Conservation (phyloP, 208 protist species). For the Leishmania major region DNA sequence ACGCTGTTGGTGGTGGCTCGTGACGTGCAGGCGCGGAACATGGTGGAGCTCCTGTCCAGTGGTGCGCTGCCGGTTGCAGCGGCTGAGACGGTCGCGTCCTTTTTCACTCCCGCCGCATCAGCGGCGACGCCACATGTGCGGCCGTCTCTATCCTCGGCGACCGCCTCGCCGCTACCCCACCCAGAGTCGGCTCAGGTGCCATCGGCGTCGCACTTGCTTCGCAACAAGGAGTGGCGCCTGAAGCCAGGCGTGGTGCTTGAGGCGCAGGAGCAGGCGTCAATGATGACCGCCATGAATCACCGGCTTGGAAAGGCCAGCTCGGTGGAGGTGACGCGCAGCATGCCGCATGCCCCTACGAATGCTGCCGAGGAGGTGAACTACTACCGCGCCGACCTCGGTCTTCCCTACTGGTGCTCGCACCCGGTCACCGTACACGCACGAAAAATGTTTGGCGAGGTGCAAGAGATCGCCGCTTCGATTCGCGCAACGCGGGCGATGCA, state of each 20-base stretch:
- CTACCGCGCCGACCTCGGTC: slow-evolving; percentile 34
- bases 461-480: slow-evolving; percentile 32
- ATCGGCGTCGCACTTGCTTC: background rate
- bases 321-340: background rate
- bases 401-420: slow-evolving; percentile 41
- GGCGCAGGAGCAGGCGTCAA: slow-evolving; percentile 2
- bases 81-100: slow-evolving; percentile 13
- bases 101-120: slow-evolving; percentile 7
- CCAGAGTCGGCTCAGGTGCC: background rate
- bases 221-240: slow-evolving; percentile 29
- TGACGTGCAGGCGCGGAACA: slow-evolving; percentile 27
- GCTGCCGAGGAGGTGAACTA: slow-evolving; percentile 16
- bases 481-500: slow-evolving; percentile 29
- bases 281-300: slow-evolving; percentile 4
- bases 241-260: slow-evolving; percentile 13
- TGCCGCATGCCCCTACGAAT: background rate
- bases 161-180: background rate
- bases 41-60: slow-evolving; percentile 26
- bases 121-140: background rate
- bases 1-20: slow-evolving; percentile 21
- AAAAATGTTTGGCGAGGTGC: slow-evolving; percentile 34
- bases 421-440: slow-evolving; percentile 38
- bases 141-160: background rate
- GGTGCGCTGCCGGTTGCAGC: slow-evolving; percentile 15
- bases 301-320: slow-evolving; percentile 6